phyloP scores from a whole-genome alignment of 2,329 filamentous ascomycete genomes.

The Cadophora sp. region DNA sequence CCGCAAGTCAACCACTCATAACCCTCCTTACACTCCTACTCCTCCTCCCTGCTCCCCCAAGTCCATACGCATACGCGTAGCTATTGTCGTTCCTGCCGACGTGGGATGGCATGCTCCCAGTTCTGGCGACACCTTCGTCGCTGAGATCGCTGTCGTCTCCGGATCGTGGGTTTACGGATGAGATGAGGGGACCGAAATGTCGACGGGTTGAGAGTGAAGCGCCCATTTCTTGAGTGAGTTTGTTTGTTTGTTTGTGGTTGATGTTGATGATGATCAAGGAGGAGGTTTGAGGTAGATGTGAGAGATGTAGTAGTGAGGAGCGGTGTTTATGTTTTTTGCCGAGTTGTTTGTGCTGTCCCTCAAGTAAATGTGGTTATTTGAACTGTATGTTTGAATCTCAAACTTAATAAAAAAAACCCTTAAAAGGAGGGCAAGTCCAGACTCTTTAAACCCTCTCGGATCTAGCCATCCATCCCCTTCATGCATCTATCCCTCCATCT shows the following conservation, averaged over 20 bases:
- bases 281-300: background rate
- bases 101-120: background rate
- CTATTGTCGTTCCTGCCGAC: constrained; percentile 1
- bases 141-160: background rate
- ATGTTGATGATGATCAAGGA: background rate
- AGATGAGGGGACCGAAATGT: constrained; percentile 10
- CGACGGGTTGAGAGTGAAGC: constrained; percentile 8
- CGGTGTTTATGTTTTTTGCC: too few species aligned
- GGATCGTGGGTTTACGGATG: background rate
- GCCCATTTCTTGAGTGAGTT: background rate
- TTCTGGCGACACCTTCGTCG: background rate
- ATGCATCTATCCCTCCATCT: too few species aligned
- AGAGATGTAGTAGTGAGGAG: too few species aligned
- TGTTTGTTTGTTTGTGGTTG: background rate
- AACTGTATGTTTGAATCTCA: background rate
- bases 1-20: background rate
- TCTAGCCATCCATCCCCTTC: background rate
- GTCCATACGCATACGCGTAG: constrained; percentile 4
- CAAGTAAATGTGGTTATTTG: background rate
- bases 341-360: too few species aligned
- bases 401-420: background rate
- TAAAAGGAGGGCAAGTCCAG: background rate
- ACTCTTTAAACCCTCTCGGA: constrained; percentile 8
- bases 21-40: background rate
- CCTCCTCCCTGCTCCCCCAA: constrained; percentile 2